Conservation (phyloP, 495 filamentous ascomycete genomes). For the Lindgomyces ingoldianus region DNA sequence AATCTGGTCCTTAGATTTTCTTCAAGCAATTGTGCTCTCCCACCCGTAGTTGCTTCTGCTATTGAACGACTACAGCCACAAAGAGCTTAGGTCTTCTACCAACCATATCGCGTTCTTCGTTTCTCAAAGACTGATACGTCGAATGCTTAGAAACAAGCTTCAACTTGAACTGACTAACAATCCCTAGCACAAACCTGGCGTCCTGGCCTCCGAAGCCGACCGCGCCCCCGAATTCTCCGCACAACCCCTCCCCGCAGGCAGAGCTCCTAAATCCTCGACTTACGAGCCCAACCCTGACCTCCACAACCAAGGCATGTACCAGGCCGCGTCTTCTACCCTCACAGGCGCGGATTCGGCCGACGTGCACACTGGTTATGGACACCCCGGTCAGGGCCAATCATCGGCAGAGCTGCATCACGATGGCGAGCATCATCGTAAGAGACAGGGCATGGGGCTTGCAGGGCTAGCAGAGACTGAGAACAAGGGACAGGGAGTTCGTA, state of each 20-base stretch:
- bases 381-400: constrained; percentile 64
- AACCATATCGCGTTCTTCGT: no score
- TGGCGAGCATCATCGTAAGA: constrained; percentile 52
- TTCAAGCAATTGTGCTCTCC: no score
- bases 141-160: no score
- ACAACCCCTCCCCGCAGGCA: constrained; percentile 62
- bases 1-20: no score
- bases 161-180: no score
- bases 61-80: no score
- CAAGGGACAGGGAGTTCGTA: constrained; percentile 19
- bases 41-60: no score
- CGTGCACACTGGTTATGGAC: constrained; percentile 61
- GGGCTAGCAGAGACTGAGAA: constrained; percentile 46
- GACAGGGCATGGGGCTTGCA: constrained; percentile 55
- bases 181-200: constrained; percentile 66
- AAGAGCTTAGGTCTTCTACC: no score
- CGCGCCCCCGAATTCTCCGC: constrained; percentile 63
- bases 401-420: constrained; percentile 59
- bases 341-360: constrained; percentile 64
- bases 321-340: constrained; percentile 56
- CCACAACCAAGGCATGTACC: constrained; percentile 48
- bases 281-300: constrained; percentile 57
- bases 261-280: constrained; percentile 63
- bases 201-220: constrained; percentile 59
- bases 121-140: no score